Percentiles rank a stretch among this genome's conserved stretches.
These are phyloP conservation scores for Chrysosporium queenslandicum DNA, from an alignment of 2,329 filamentous ascomycete genomes.

Conservation along the genomic window DNA sequence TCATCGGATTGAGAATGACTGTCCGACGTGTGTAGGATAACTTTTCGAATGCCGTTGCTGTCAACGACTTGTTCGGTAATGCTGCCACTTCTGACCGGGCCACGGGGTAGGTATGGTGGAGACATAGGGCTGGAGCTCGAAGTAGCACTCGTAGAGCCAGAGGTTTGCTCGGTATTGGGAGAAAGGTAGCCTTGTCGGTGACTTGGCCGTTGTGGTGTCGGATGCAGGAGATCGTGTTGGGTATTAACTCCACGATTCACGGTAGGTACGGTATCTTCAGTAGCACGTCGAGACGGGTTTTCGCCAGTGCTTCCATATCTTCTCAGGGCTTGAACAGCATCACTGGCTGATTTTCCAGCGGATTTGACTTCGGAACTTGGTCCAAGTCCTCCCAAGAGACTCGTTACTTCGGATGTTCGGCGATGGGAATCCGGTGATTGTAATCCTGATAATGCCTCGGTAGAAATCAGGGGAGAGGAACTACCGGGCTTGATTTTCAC, in stretches of 20 bases:
- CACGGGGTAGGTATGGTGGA: conserved; percentile 33
- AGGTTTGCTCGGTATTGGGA: conserved; percentile 16
- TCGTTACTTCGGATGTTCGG: conserved; percentile 24
- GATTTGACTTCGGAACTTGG: conserved; percentile 46
- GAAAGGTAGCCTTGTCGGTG: conserved; percentile 16
- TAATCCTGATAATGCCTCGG: conserved; percentile 1
- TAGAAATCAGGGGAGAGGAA: conserved; percentile 13
- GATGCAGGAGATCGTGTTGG: neutral
- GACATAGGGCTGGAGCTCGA: conserved; percentile 13
- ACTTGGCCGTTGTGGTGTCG: neutral
- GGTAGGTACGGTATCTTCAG: neutral
- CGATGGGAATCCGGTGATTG: conserved; percentile 25
- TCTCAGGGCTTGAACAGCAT: conserved; percentile 54
- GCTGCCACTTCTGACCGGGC: conserved; percentile 58
- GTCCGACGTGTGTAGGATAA: conserved; percentile 56
- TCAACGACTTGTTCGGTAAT: conserved; percentile 73
- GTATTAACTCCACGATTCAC: neutral
- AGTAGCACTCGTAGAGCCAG: neutral
- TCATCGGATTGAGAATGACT: conserved; percentile 7
- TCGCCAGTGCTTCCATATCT: conserved; percentile 43
- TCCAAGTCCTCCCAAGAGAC: conserved; percentile 40
- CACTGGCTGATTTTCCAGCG: conserved; percentile 50
- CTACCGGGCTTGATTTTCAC: conserved; percentile 56
- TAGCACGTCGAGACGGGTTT: conserved; percentile 17
- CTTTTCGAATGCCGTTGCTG: conserved; percentile 62